phyloP scores from a whole-genome alignment of 345 rosid species.

The Lagerstroemia speciosa region DNA sequence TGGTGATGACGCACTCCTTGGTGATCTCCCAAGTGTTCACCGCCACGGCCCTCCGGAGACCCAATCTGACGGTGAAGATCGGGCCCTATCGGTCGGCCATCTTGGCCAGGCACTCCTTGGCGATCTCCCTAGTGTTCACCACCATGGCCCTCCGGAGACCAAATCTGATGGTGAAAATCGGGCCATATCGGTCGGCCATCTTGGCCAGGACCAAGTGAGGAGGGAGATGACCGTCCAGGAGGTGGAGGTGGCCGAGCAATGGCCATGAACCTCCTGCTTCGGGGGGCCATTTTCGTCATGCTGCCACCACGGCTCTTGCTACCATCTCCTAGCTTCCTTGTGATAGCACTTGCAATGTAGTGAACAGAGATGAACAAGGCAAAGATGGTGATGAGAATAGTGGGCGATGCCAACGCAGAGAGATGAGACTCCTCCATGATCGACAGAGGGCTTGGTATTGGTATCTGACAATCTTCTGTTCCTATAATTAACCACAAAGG shows the following conservation, averaged over 20 bases:
- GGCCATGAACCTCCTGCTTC: slow-evolving; percentile 3
- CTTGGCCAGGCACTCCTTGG: slow-evolving; percentile 23
- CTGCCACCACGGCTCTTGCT: background rate
- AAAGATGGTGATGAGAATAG: background rate
- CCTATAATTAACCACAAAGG: too few relatives aligned
- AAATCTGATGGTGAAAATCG: slow-evolving; percentile 25
- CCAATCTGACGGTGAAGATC: slow-evolving; percentile 26
- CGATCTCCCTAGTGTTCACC: slow-evolving; percentile 20
- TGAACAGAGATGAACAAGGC: background rate
- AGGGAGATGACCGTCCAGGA: slow-evolving; percentile 18
- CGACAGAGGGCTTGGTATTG: background rate
- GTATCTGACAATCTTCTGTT: too few relatives aligned
- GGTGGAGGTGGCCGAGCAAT: slow-evolving; percentile 11
- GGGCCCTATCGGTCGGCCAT: slow-evolving; percentile 29
- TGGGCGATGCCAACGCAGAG: background rate
- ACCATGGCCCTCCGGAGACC: slow-evolving; percentile 20
- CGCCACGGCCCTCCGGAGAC: slow-evolving; percentile 12
- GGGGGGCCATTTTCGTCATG: background rate
- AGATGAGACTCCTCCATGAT: background rate
- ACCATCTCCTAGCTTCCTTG: background rate
- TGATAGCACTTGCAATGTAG: background rate
- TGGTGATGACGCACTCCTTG: slow-evolving; percentile 23
- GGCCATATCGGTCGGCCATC: slow-evolving; percentile 27
- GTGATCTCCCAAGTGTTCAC: slow-evolving; percentile 23
- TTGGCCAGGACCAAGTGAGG: slow-evolving; percentile 18